These are phyloP conservation scores for Dactylellina parvicollis DNA, from an alignment of 2,329 filamentous ascomycete species.

Conservation along the genomic window DNA sequence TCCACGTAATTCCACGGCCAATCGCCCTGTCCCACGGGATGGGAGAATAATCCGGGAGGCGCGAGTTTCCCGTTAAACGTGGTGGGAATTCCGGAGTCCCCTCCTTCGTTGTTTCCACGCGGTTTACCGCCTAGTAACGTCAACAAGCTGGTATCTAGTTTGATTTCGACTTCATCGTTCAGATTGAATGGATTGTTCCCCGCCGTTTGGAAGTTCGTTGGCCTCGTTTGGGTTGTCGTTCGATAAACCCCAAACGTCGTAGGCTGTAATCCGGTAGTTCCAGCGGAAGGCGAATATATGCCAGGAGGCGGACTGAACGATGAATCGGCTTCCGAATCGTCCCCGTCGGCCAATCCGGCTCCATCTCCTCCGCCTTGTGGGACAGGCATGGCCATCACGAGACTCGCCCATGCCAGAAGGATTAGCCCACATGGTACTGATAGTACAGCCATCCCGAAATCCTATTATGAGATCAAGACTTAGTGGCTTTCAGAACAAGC, in stretches of 20 bases:
- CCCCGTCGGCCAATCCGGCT: not conserved
- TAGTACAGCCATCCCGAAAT: not conserved
- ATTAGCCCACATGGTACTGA: slow-evolving; percentile 23
- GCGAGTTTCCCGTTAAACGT: slow-evolving; percentile 4
- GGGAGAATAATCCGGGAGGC: slow-evolving; percentile 14
- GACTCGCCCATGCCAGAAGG: slow-evolving; percentile 29
- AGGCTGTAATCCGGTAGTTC: not conserved
- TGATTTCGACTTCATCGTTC: not conserved
- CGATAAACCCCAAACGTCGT: not conserved
- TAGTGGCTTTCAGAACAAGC: not conserved
- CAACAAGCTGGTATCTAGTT: slow-evolving; percentile 19
- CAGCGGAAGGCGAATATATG: not conserved
- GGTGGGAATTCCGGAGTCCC: not conserved
- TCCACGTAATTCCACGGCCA: slow-evolving; percentile 17
- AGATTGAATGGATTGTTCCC: slow-evolving; percentile 1
- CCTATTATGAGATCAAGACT: not conserved
- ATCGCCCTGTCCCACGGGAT: not conserved
- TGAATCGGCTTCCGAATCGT: not conserved
- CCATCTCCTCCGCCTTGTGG: slow-evolving; percentile 11
- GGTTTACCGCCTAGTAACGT: not conserved
- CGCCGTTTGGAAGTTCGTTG: slow-evolving; percentile 2
- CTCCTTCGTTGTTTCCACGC: not conserved
- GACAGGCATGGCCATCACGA: slow-evolving; percentile 27
- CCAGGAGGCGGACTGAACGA: not conserved
- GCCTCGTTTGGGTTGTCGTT: slow-evolving; percentile 7